Evolutionary conservation across 331 rosid genomes (phyloP), one percentile per base, ranked within the genome.

Genomic region (Saraca asoca): DNA sequence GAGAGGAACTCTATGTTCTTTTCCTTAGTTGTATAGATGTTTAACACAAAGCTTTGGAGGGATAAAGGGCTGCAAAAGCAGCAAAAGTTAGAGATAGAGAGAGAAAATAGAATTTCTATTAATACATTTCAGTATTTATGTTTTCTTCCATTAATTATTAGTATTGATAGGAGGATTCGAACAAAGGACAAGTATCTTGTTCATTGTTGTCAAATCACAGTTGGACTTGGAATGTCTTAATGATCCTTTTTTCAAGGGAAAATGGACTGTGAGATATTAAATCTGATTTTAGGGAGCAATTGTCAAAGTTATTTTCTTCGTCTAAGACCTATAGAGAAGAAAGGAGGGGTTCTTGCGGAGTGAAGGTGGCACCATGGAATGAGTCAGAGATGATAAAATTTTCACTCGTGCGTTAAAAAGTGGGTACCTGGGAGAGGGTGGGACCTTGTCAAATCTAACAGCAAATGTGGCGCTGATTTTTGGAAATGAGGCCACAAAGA

Each of bases 391-490:
- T 48, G 58, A 66, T 65, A 70, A 78, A 70, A 3, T 24, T 64
- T 72, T 60, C 76, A 78, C 75, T 74, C 61, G 77, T 74, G 70
- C 63, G 74, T 75, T 7, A 45, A 31, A 64, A 72, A 58, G 74
- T 39, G 58, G 72, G 85, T 74, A 83, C 16, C 45, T 39, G n/a
- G n/a, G n/a, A n/a, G n/a, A n/a, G 19, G 77, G 66, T 74, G 80
- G 83, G 95, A 77, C 90, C 83, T 70, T 75, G 73, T 80, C 83
- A 74, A 70, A 70, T 84, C 85, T 44, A 74, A 83, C 90, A 78
- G 82, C 88, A 62, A 70, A 52, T 41, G 80, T 66, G 71, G 80
- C 52, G 78, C 58, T 68, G 82, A 82, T 24, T 76, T 57, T 79
- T 84, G 83, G 79, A 75, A 80, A 83, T 74, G 84, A 84, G 78